phyloP scores from a whole-genome alignment of 768 basidiomycete species.

The Phylloporus rhodoxanthus region DNA sequence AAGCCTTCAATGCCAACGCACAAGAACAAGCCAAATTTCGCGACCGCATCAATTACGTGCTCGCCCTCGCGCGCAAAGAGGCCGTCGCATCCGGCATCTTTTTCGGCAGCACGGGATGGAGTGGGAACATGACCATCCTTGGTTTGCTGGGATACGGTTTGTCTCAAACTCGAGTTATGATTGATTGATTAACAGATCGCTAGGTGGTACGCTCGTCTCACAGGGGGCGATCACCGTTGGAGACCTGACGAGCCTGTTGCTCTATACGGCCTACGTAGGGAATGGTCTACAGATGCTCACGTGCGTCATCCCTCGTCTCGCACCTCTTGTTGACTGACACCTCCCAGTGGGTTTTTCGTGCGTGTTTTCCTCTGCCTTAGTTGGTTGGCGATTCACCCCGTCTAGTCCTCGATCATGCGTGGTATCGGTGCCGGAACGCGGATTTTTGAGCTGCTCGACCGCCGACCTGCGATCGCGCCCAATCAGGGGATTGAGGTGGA shows the following conservation, averaged over 20 bases:
- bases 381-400: not conserved
- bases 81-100: slow-evolving; percentile 89
- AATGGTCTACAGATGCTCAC: slow-evolving; percentile 74
- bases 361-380: slow-evolving; percentile 11
- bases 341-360: slow-evolving; percentile 36
- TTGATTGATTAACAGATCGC: not conserved
- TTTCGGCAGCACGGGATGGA: slow-evolving; percentile 87
- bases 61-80: slow-evolving; percentile 76
- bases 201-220: slow-evolving; percentile 89
- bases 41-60: slow-evolving; percentile 55
- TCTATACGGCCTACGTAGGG: slow-evolving; percentile 89
- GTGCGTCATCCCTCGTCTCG: slow-evolving; percentile 35
- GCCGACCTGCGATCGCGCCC: slow-evolving; percentile 67
- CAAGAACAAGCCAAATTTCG: slow-evolving; percentile 77
- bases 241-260: slow-evolving; percentile 79
- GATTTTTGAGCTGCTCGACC: slow-evolving; percentile 90
- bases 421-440: slow-evolving; percentile 90
- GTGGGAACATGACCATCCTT: slow-evolving; percentile 87
- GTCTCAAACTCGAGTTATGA: slow-evolving; percentile 10
- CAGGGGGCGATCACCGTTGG: slow-evolving; percentile 86
- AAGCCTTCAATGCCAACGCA: slow-evolving; percentile 80
- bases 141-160: slow-evolving; percentile 86
- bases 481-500: slow-evolving; percentile 54
- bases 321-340: not conserved
- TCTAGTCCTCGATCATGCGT: slow-evolving; percentile 91